These are phyloP conservation scores for Microascus cirrosus DNA, from an alignment of 2,329 filamentous ascomycete genomes.

Conservation along the genomic window DNA sequence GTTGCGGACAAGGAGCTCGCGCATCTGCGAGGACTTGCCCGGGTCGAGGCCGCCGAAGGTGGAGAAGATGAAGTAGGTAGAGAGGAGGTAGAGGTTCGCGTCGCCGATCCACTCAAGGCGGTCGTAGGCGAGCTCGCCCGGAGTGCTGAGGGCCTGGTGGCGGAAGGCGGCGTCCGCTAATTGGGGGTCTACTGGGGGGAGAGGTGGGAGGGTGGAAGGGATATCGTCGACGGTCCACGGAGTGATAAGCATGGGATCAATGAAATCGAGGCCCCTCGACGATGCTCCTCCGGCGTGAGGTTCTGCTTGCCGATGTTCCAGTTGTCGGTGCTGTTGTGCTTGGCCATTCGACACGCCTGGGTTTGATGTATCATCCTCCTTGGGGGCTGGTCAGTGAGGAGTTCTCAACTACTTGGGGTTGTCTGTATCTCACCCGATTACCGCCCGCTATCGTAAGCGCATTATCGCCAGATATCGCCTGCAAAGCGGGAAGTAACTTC, in stretches of 20 bases:
- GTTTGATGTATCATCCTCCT: background rate
- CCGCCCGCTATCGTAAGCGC: background rate
- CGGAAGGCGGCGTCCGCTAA: conserved; percentile 57
- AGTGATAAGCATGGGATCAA: conserved; percentile 18
- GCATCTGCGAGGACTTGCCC: conserved; percentile 62
- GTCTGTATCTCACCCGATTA: conserved; percentile 5
- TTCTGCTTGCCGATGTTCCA: background rate
- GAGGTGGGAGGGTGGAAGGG: conserved; percentile 34
- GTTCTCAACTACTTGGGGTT: conserved; percentile 5
- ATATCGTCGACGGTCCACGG: conserved; percentile 42
- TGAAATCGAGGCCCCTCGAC: conserved; percentile 5
- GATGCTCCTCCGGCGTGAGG: background rate
- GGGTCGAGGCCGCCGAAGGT: conserved; percentile 55
- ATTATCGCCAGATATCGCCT: conserved; percentile 6
- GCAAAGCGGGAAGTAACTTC: conserved; percentile 16
- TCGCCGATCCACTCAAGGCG: conserved; percentile 83
- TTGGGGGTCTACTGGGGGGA: conserved; percentile 51
- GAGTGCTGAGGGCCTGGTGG: conserved; percentile 40
- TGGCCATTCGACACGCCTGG: background rate
- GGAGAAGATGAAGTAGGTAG: conserved; percentile 63
- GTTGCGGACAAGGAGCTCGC: conserved; percentile 74
- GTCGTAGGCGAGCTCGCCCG: conserved; percentile 53
- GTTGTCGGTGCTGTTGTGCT: background rate
- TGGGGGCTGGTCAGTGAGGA: background rate
- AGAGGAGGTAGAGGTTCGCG: conserved; percentile 68